A percentile compares a stretch with the other conserved stretches of the same genome.
Evolutionary conservation across 345 rosid genomes (phyloP).

Genomic region (Citrus cavaleriei): DNA sequence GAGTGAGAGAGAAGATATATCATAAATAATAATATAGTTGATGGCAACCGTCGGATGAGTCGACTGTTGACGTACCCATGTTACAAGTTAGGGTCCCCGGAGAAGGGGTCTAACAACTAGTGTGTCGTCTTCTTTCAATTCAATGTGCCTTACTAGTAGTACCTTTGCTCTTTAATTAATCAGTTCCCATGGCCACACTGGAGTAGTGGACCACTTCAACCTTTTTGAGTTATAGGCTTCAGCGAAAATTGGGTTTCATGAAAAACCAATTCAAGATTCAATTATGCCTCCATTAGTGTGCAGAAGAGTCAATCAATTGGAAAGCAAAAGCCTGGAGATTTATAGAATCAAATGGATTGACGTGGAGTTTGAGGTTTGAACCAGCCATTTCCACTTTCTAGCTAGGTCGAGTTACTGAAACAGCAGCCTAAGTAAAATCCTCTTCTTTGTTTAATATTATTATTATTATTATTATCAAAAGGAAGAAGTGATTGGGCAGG

Average conservation of each 20-base stretch:
- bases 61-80: background rate
- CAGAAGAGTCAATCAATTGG: background rate
- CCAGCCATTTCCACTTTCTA: background rate
- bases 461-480: background rate
- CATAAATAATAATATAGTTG: background rate
- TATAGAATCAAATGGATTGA: background rate
- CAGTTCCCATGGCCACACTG: background rate
- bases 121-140: background rate
- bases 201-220: background rate
- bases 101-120: background rate
- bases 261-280: no score
- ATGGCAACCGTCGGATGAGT: constrained; percentile 1
- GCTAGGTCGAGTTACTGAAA: background rate
- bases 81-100: background rate
- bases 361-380: background rate
- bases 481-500: background rate
- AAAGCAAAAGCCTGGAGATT: background rate
- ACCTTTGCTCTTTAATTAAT: background rate
- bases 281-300: background rate
- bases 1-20: background rate
- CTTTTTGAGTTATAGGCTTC: background rate
- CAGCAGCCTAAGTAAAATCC: no score
- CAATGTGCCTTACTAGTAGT: background rate
- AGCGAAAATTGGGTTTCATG: background rate
- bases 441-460: no score